Evolutionary conservation across 1,139 yeast genomes (phyloP), one percentile per base, ranked within the genome.

Genomic region (Scheffersomyces cryptocercus): DNA sequence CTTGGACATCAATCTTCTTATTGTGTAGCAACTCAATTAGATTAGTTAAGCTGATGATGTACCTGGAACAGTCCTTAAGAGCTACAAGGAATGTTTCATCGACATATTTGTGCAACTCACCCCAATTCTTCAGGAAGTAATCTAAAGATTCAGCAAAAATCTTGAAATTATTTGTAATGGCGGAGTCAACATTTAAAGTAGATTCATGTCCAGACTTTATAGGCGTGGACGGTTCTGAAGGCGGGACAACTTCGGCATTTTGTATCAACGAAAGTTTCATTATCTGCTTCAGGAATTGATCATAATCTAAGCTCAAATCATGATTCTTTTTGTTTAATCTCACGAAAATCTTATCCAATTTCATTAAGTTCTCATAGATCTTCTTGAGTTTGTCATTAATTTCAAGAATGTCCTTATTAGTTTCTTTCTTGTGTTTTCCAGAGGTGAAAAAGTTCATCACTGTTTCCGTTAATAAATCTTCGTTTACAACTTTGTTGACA

Each of bases 381-480:
- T 88, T 88, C 56, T 87, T 88, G 28, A 91, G 79, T 54, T 87
- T 81, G 53, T 88, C 96, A 56, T 82, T 84, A 30, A 91, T 89
- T 54, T 88, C 97, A 45, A 84, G 71, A 53, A 91, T 88, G 52
- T 89, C 97, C 50, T 85, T 84, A 53, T 80, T 82, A 44, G 82
- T 80, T 53, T 86, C 95, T 30, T 82, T 75, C 55, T 84, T 84
- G 52, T 74, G 77, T 54, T 74, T 74, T 6, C 89, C 82, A 12
- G 90, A 84, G 42, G 95, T 85, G 56, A 93, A 87, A 28, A 96
- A 96, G 60, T 93, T 93, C 85, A 93, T 85, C 33, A 93, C 82
- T 1, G 88, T 85, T 59, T 93, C 99, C 0, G 96, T 84, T 15
- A 87, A 66, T 7, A 84, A 72, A 39, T 86, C 95, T 49, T 85